Base-by-base conservation (phyloP, 768 basidiomycete species). In the Mycena amicta region DNA sequence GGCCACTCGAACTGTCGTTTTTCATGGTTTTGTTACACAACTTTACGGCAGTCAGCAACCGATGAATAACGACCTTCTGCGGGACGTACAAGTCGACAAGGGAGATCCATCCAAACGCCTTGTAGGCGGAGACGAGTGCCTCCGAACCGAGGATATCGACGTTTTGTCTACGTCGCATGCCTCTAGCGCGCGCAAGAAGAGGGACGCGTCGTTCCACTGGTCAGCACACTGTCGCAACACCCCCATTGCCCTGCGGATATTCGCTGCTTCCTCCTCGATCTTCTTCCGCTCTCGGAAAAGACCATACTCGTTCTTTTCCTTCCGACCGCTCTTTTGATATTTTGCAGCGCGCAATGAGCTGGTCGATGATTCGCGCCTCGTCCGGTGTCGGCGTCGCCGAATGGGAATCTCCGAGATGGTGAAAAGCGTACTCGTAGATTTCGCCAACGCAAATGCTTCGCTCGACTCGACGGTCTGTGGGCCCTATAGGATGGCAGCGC, bases 61-160 rank as follows among this genome's bases (percentile, higher is more conserved):
- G 2, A 30, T 3, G 18, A 0, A 52, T 2, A 47, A 6, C 45
- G 43, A 12, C 4, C n/a, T n/a, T n/a, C n/a, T n/a, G n/a, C n/a
- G n/a, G n/a, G 5, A 55, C 58, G 28, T 30, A 65, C 63, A 67
- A 58, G 20, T 55, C 58, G 37, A 57, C 55, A 4, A 67, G 45
- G 5, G 39, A 22, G 3, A 47, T 37, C 63, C 63, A 67, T 5
- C 53, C 61, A 25, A 67, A 65, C 27, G 59, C 60, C 52, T 59
- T 64, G 23, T 67, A 66, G 2, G 63, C 63, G 1, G 66, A 66
- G 1, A 66, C 57, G 22, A 66, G 60, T 5, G 60, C 63, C 11
- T 61, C 60, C 2, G 46, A 26, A 28, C 66, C 63, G 47, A 64
- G 30, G 5, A 62, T 20, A 3, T 56, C 52, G 8, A 56, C 41